Percentiles rank a stretch among this genome's conserved stretches.
Conservation (phyloP, 192 early-diverging fungal genomes). For the Geranomyces variabilis region DNA sequence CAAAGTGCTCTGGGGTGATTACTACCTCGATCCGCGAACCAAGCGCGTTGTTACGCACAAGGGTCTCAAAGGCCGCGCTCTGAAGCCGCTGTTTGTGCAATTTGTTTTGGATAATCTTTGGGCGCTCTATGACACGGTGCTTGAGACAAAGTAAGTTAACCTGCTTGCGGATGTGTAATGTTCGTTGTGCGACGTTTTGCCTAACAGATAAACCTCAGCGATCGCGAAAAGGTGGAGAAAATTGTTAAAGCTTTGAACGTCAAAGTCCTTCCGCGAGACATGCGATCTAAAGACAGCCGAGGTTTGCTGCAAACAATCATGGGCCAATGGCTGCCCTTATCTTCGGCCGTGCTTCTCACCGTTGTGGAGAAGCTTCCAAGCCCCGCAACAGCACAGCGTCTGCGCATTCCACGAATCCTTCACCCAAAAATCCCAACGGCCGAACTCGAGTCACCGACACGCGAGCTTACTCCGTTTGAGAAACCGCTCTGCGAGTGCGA, state of each 20-base stretch:
- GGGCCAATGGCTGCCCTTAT: slow-evolving; percentile 93
- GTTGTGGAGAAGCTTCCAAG: slow-evolving; percentile 89
- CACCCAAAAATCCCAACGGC: slow-evolving; percentile 24
- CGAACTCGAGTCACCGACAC: slow-evolving; percentile 41
- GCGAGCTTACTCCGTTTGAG: slow-evolving; percentile 52
- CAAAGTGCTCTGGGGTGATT: slow-evolving; percentile 95
- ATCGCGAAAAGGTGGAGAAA: slow-evolving; percentile 87
- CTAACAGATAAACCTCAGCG: too few species aligned
- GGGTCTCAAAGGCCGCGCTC: slow-evolving; percentile 74
- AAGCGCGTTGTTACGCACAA: slow-evolving; percentile 87
- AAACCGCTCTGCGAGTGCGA: slow-evolving; percentile 78
- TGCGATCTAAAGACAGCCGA: slow-evolving; percentile 81
- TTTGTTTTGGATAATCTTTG: slow-evolving; percentile 93
- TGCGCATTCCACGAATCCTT: slow-evolving; percentile 80
- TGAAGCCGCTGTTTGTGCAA: slow-evolving; percentile 98
- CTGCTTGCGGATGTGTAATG: too few species aligned
- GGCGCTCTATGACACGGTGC: slow-evolving; percentile 85
- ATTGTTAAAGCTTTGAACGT: slow-evolving; percentile 85
- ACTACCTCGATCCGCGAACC: slow-evolving; percentile 94
- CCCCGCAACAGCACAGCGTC: slow-evolving; percentile 76
- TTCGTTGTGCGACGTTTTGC: too few species aligned
- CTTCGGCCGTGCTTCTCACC: slow-evolving; percentile 81
- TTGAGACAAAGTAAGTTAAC: slow-evolving; percentile 36
- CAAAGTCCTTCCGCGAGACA: slow-evolving; percentile 89
- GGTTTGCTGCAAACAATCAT: slow-evolving; percentile 80